A percentile compares a stretch with the other conserved stretches of the same genome.
Evolutionary conservation across 331 rosid species (phyloP).

Genomic region (Saraca asoca): DNA sequence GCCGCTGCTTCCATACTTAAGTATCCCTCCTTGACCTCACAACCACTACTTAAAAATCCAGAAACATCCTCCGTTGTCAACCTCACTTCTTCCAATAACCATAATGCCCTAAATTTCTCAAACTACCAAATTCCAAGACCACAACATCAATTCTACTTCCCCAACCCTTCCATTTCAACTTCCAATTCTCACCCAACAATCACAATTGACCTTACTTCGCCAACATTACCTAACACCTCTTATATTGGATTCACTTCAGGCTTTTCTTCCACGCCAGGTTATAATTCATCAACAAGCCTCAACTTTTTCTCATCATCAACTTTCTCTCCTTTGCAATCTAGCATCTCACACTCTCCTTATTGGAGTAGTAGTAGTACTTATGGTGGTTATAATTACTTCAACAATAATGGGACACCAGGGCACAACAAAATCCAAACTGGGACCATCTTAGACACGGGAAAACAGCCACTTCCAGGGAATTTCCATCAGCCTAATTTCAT

Average conservation of each 20-base stretch:
- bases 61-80: slow-evolving; percentile 30
- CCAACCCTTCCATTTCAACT: slow-evolving; percentile 54
- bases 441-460: slow-evolving; percentile 17
- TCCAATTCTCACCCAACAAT: slow-evolving; percentile 63
- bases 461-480: slow-evolving; percentile 41
- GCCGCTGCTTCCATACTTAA: slow-evolving; percentile 67
- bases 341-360: slow-evolving; percentile 2
- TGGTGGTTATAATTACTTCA: slow-evolving; percentile 12
- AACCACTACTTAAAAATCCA: slow-evolving; percentile 25
- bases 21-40: slow-evolving; percentile 43
- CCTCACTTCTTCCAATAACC: slow-evolving; percentile 9
- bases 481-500: slow-evolving; percentile 36
- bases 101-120: slow-evolving; percentile 33
- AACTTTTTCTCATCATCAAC: slow-evolving; percentile 44
- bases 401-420: slow-evolving; percentile 24
- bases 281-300: slow-evolving; percentile 42
- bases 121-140: slow-evolving; percentile 37
- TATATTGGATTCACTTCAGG: slow-evolving; percentile 31
- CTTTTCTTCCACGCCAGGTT: slow-evolving; percentile 29
- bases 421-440: slow-evolving; percentile 33
- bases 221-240: slow-evolving; percentile 36
- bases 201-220: slow-evolving; percentile 57
- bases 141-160: slow-evolving; percentile 45
- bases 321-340: slow-evolving; percentile 40
- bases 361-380: slow-evolving; percentile 19